Evolutionary conservation across 1,139 yeast genomes (phyloP).

Genomic region (Saccharomyces uvarum): DNA sequence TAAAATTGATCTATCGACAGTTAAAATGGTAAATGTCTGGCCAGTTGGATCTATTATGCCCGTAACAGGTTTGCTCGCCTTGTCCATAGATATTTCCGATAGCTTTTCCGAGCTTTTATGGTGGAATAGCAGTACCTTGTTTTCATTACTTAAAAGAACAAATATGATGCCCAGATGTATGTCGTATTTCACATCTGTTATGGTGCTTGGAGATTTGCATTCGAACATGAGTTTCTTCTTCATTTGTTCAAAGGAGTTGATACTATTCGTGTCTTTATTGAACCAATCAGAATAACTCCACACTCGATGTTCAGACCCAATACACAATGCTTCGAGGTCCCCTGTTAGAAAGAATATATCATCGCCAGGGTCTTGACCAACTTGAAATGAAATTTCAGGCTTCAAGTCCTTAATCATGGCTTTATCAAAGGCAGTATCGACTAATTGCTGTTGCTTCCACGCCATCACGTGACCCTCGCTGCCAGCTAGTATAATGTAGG

Average conservation of each 20-base stretch:
- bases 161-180: slow-evolving; percentile 14
- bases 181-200: slow-evolving; percentile 29
- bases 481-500: slow-evolving; percentile 16
- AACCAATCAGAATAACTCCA: slow-evolving; percentile 14
- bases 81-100: slow-evolving; percentile 15
- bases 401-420: slow-evolving; percentile 17
- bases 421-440: slow-evolving; percentile 29
- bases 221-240: slow-evolving; percentile 8
- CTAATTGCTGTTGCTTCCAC: slow-evolving; percentile 34
- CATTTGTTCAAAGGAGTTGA: slow-evolving; percentile 1
- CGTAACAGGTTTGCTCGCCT: slow-evolving; percentile 23
- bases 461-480: slow-evolving; percentile 36
- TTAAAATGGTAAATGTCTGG: slow-evolving; percentile 22
- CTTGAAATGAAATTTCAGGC: slow-evolving; percentile 9
- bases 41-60: slow-evolving; percentile 27
- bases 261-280: slow-evolving; percentile 6
- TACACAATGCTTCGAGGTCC: slow-evolving; percentile 12
- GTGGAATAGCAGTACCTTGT: slow-evolving; percentile 16
- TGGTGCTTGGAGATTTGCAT: slow-evolving; percentile 17
- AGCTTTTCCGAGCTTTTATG: slow-evolving; percentile 10
- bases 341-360: slow-evolving; percentile 17
- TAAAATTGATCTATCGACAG: slow-evolving; percentile 25
- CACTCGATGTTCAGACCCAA: slow-evolving; percentile 23
- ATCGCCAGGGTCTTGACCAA: slow-evolving; percentile 8
- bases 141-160: slow-evolving; percentile 20